phyloP scores from a whole-genome alignment of 345 rosid species.

The Fremontodendron californicum region DNA sequence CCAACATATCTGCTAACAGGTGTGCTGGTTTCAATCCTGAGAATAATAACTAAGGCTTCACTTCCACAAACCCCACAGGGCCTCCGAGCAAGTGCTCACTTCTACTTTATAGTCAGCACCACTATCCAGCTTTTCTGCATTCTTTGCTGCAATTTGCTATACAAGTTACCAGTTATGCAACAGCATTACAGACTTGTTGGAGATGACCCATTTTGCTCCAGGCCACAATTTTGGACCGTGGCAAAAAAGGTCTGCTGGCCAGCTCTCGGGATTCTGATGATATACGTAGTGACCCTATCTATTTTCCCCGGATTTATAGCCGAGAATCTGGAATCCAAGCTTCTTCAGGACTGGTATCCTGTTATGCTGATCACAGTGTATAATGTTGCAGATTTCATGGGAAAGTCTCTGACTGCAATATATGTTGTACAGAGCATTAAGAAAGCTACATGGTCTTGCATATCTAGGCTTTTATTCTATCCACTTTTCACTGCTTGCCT shows the following conservation, averaged over 20 bases:
- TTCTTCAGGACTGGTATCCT: slow-evolving; percentile 77
- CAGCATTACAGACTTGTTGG: slow-evolving; percentile 34
- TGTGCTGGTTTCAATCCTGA: slow-evolving; percentile 62
- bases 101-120: slow-evolving; percentile 71
- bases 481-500: slow-evolving; percentile 68
- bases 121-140: slow-evolving; percentile 56
- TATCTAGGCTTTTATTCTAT: slow-evolving; percentile 63
- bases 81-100: slow-evolving; percentile 67
- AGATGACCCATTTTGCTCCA: slow-evolving; percentile 26
- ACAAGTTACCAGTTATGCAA: slow-evolving; percentile 73
- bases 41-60: slow-evolving; percentile 81
- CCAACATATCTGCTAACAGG: slow-evolving; percentile 36
- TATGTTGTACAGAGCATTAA: slow-evolving; percentile 48
- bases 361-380: slow-evolving; percentile 69
- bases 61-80: slow-evolving; percentile 70
- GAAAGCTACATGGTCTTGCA: slow-evolving; percentile 63
- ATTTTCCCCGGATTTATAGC: slow-evolving; percentile 86
- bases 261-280: slow-evolving; percentile 51
- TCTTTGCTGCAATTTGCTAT: slow-evolving; percentile 53
- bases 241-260: slow-evolving; percentile 58
- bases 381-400: slow-evolving; percentile 67
- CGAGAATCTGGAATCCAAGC: slow-evolving; percentile 51
- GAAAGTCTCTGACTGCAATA: slow-evolving; percentile 71
- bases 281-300: slow-evolving; percentile 69
- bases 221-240: slow-evolving; percentile 40